Conservation (phyloP, 768 basidiomycete genomes). For the Floccularia luteovirens region DNA sequence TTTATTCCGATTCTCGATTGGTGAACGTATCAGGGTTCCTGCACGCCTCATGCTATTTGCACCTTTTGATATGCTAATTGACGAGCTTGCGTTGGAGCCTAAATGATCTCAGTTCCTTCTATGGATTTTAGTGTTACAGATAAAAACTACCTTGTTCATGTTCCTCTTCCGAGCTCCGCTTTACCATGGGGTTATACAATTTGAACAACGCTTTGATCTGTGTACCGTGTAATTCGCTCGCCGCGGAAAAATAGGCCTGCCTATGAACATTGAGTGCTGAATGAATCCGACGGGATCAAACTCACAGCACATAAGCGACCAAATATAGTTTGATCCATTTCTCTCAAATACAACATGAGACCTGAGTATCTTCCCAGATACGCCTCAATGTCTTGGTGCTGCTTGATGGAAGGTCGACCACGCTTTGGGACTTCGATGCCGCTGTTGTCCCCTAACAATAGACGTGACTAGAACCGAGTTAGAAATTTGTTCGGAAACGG, state of each 20-base stretch:
- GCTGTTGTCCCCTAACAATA: slow-evolving; percentile 55
- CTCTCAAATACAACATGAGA: slow-evolving; percentile 86
- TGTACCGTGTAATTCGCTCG: slow-evolving; percentile 71
- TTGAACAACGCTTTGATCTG: slow-evolving; percentile 75
- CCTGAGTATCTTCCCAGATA: slow-evolving; percentile 88
- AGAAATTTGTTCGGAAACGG: slow-evolving; percentile 4
- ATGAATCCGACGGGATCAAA: slow-evolving; percentile 7
- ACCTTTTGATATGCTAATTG: slow-evolving; percentile 37
- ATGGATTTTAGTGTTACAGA: too few relatives aligned
- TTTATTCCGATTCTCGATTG: slow-evolving; percentile 53
- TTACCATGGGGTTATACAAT: slow-evolving; percentile 49
- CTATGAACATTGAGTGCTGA: slow-evolving; percentile 5
- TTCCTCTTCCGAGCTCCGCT: slow-evolving; percentile 66
- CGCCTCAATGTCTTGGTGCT: slow-evolving; percentile 71
- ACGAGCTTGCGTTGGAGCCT: slow-evolving; percentile 40
- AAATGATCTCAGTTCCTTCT: slow-evolving; percentile 1
- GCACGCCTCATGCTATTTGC: slow-evolving; percentile 68
- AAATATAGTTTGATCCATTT: slow-evolving; percentile 90
- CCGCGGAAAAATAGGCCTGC: slow-evolving; percentile 86
- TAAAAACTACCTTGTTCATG: slow-evolving; percentile 52
- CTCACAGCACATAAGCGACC: slow-evolving; percentile 85
- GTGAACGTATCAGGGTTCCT: slow-evolving; percentile 77
- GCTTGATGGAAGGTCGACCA: slow-evolving; percentile 39
- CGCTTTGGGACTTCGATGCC: slow-evolving; percentile 41
- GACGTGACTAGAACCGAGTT: slow-evolving; percentile 41